Evolutionary conservation across 768 basidiomycete genomes (phyloP).

Genomic region (Krasilnikovozyma curviuscula): DNA sequence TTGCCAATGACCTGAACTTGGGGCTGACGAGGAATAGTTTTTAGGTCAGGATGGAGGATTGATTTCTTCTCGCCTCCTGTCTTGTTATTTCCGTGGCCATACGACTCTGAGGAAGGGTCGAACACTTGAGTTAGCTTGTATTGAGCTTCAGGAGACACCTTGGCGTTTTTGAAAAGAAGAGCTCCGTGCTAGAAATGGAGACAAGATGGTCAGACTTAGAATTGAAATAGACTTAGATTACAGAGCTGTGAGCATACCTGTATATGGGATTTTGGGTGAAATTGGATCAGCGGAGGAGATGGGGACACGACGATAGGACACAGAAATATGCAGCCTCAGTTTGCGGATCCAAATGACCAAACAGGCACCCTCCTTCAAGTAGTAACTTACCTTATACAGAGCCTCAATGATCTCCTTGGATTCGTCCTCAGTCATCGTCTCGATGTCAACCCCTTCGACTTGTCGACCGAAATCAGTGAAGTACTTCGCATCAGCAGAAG

Average conservation of each 20-base stretch:
- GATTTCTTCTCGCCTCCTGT: conserved; percentile 53
- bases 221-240: too few relatives aligned
- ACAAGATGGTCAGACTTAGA: too few relatives aligned
- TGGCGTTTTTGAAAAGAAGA: conserved; percentile 52
- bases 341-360: not conserved
- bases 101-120: conserved; percentile 29
- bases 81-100: conserved; percentile 81
- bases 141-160: conserved; percentile 60
- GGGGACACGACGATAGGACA: not conserved
- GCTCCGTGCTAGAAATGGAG: conserved; percentile 60
- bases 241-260: too few relatives aligned
- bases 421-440: conserved; percentile 37
- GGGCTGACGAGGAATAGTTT: conserved; percentile 69
- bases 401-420: conserved; percentile 43
- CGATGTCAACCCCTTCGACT: conserved; percentile 52
- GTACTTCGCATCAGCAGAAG: conserved; percentile 47
- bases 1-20: conserved; percentile 88
- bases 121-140: conserved; percentile 64
- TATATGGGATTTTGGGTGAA: too few relatives aligned
- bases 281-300: not conserved
- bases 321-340: not conserved
- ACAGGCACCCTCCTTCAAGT: not conserved
- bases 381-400: conserved; percentile 47
- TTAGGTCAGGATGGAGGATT: conserved; percentile 71
- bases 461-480: conserved; percentile 56